A percentile compares a stretch with the other conserved stretches of the same genome.
Evolutionary conservation across 805 yeast species (phyloP).

Genomic region (Citeromyces matritensis): DNA sequence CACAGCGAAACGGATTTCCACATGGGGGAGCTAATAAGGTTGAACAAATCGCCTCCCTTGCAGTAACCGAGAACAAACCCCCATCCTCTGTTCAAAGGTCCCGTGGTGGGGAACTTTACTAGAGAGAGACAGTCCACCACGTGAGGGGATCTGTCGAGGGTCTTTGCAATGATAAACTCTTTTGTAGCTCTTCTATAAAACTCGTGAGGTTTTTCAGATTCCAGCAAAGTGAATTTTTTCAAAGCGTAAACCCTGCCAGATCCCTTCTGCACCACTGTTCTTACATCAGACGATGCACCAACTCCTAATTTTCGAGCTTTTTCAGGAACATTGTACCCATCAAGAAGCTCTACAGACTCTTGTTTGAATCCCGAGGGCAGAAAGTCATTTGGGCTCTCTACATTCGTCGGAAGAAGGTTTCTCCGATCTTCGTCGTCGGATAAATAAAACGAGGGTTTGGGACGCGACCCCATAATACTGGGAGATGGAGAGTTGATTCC

Average conservation of each 20-base stretch:
- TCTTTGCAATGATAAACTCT: slow-evolving; percentile 54
- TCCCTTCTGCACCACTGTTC: slow-evolving; percentile 25
- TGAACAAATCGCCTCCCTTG: slow-evolving; percentile 44
- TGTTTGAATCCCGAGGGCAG: slow-evolving; percentile 44
- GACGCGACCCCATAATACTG: too few relatives aligned
- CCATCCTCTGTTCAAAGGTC: slow-evolving; percentile 54
- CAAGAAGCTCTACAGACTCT: slow-evolving; percentile 33
- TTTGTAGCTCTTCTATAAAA: slow-evolving; percentile 58
- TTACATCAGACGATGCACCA: slow-evolving; percentile 66
- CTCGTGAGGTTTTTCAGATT: slow-evolving; percentile 51
- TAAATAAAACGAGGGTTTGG: slow-evolving; percentile 7
- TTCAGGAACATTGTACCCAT: slow-evolving; percentile 36
- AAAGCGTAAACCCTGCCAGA: slow-evolving; percentile 41
- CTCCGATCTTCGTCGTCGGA: slow-evolving; percentile 24
- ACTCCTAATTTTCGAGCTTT: slow-evolving; percentile 31
- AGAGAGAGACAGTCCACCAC: slow-evolving; percentile 44
- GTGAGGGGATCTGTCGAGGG: slow-evolving; percentile 40
- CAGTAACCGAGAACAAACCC: slow-evolving; percentile 64
- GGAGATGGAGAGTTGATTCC: too few relatives aligned
- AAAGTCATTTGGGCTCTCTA: slow-evolving; percentile 53
- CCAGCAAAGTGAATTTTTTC: slow-evolving; percentile 49
- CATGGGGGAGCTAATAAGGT: slow-evolving; percentile 39
- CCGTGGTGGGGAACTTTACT: slow-evolving; percentile 44
- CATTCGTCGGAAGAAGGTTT: slow-evolving; percentile 41
- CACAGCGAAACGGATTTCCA: slow-evolving; percentile 36